These are phyloP conservation scores for Candida glucosophila DNA, from an alignment of 1,139 yeast species.

Conservation along the genomic window DNA sequence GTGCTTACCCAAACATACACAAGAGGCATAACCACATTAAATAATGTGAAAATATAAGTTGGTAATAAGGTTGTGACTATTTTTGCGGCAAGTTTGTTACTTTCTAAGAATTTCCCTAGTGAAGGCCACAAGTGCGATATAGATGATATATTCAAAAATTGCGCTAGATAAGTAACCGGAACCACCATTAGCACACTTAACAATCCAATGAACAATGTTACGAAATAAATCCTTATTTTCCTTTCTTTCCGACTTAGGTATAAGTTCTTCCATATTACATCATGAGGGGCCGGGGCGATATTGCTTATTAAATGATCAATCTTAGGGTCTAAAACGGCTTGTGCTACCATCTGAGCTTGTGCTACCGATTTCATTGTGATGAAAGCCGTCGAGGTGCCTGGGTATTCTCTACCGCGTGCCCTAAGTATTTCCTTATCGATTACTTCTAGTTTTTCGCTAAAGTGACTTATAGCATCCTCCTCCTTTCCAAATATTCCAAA, in stretches of 20 bases:
- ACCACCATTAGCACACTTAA: conserved; percentile 59
- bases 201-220: conserved; percentile 56
- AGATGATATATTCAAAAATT: conserved; percentile 59
- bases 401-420: conserved; percentile 54
- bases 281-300: conserved; percentile 85
- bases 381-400: conserved; percentile 61
- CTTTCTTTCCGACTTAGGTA: conserved; percentile 52
- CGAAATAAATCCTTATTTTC: conserved; percentile 47
- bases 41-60: conserved; percentile 64
- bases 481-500: conserved; percentile 46
- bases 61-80: conserved; percentile 74
- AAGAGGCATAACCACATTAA: conserved; percentile 69
- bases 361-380: conserved; percentile 82
- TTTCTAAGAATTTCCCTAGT: conserved; percentile 53
- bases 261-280: conserved; percentile 72
- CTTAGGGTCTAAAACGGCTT: conserved; percentile 75
- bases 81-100: conserved; percentile 50
- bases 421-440: conserved; percentile 50
- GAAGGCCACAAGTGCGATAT: conserved; percentile 68
- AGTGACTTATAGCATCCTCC: conserved; percentile 60
- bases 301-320: conserved; percentile 64
- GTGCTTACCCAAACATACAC: conserved; percentile 62
- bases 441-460: conserved; percentile 44
- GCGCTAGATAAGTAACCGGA: conserved; percentile 68
- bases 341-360: conserved; percentile 85